phyloP scores from a whole-genome alignment of 768 basidiomycete species.

The Calocybe gangraenosa region DNA sequence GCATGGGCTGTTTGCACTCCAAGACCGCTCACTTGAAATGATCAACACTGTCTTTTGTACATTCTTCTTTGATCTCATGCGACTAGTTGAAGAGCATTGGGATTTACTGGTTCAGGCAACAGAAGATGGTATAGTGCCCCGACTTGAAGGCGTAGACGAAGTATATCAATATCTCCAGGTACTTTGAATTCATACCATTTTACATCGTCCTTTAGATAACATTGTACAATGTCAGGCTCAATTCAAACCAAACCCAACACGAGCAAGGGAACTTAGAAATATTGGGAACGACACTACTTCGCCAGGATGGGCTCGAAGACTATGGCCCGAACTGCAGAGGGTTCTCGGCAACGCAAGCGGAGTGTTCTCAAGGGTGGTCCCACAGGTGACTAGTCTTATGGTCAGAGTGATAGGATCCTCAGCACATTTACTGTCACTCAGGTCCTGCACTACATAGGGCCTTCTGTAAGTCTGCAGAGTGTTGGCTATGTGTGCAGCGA shows the following conservation, averaged over 20 bases:
- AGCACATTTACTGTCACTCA: not conserved
- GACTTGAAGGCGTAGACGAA: conserved; percentile 4
- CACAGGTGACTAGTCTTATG: not conserved
- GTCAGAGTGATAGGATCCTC: not conserved
- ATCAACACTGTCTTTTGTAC: conserved; percentile 9
- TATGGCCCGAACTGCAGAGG: conserved; percentile 4
- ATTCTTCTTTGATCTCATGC: conserved; percentile 6
- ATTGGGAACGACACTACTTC: conserved; percentile 2
- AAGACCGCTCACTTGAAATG: conserved; percentile 4
- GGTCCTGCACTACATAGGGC: conserved; percentile 7
- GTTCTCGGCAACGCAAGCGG: conserved; percentile 7
- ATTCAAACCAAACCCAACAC: conserved; percentile 4
- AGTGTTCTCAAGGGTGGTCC: conserved; percentile 3
- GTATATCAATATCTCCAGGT: conserved; percentile 6
- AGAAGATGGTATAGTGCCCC: conserved; percentile 2
- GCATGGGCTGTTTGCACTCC: conserved; percentile 9
- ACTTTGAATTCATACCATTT: not conserved
- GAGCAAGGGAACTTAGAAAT: conserved; percentile 4
- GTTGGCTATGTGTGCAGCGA: conserved; percentile 2
- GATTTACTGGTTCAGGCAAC: conserved; percentile 6
- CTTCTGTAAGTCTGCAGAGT: conserved; percentile 2
- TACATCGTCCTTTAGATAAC: not conserved
- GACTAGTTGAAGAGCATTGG: conserved; percentile 8
- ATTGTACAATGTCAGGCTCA: conserved; percentile 1
- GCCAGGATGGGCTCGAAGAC: conserved; percentile 5